A percentile compares a stretch with the other conserved stretches of the same genome.
phyloP scores from a whole-genome alignment of 306 rosid genomes.

The Prunus kanzakura region DNA sequence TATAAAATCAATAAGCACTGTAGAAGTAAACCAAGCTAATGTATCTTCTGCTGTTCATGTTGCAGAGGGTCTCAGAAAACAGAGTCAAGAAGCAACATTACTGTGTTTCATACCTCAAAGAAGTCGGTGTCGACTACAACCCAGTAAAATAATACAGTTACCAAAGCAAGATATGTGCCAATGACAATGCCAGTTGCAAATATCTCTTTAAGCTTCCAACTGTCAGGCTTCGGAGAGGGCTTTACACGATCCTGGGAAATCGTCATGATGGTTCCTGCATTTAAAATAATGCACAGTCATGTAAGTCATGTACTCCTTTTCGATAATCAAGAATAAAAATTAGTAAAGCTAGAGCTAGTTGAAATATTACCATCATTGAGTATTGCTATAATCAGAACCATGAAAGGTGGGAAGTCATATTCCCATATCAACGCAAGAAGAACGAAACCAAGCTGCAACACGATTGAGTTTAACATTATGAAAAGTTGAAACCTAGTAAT shows the following conservation, averaged over 20 bases:
- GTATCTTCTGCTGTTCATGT: background rate
- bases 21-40: constrained; percentile 4
- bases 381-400: constrained; percentile 88
- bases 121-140: constrained; percentile 53
- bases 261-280: constrained; percentile 81
- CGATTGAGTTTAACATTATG: constrained; percentile 20
- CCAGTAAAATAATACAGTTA: constrained; percentile 77
- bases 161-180: constrained; percentile 79
- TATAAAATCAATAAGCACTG: constrained; percentile 8
- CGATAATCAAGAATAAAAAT: background rate
- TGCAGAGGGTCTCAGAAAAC: constrained; percentile 1
- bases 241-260: constrained; percentile 77
- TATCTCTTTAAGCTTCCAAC: constrained; percentile 89
- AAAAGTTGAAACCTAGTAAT: constrained; percentile 8
- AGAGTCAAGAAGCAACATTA: background rate
- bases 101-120: constrained; percentile 57
- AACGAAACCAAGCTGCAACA: constrained; percentile 80
- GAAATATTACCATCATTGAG: constrained; percentile 69
- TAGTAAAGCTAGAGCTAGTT: constrained; percentile 1
- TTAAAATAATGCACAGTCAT: constrained; percentile 1
- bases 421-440: constrained; percentile 89
- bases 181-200: constrained; percentile 80
- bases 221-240: constrained; percentile 86
- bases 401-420: constrained; percentile 89
- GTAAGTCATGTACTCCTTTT: background rate